Percentiles rank a stretch among this genome's conserved stretches.
Conservation (phyloP, 1,139 yeast species). For the Hyphopichia burtonii region DNA sequence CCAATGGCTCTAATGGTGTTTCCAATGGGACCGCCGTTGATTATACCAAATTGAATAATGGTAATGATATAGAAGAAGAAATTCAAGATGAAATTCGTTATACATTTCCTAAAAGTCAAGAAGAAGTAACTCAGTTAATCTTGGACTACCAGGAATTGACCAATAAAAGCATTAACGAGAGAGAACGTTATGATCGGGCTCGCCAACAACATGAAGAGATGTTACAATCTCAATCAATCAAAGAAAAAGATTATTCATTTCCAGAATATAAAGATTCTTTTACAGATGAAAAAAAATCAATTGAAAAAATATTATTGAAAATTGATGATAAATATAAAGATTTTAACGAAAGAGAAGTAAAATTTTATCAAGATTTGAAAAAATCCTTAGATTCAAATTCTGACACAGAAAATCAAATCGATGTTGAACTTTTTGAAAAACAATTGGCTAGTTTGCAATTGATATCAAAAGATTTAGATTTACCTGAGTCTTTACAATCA, state of each 20-base stretch:
- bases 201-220: not conserved
- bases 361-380: constrained; percentile 18
- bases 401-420: constrained; percentile 22
- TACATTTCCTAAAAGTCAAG: not conserved
- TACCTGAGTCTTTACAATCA: constrained; percentile 53
- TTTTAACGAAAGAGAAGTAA: constrained; percentile 22
- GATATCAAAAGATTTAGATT: constrained; percentile 71
- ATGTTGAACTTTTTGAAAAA: constrained; percentile 53
- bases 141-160: constrained; percentile 27
- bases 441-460: constrained; percentile 78
- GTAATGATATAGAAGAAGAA: not conserved
- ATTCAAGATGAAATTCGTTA: not conserved
- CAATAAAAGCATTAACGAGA: constrained; percentile 18
- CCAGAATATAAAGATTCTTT: constrained; percentile 18
- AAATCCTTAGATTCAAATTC: constrained; percentile 5
- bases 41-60: not conserved
- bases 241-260: constrained; percentile 1
- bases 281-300: constrained; percentile 20
- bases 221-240: not conserved
- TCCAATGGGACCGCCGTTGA: not conserved
- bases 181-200: constrained; percentile 13
- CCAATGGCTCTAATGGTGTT: too few species aligned
- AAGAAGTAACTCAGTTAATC: not conserved
- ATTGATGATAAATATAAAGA: constrained; percentile 30
- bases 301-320: constrained; percentile 32